A percentile compares a stretch with the other conserved stretches of the same genome.
These are phyloP conservation scores for Phycomyces nitens DNA, from an alignment of 192 early-diverging fungal species.

Conservation along the genomic window DNA sequence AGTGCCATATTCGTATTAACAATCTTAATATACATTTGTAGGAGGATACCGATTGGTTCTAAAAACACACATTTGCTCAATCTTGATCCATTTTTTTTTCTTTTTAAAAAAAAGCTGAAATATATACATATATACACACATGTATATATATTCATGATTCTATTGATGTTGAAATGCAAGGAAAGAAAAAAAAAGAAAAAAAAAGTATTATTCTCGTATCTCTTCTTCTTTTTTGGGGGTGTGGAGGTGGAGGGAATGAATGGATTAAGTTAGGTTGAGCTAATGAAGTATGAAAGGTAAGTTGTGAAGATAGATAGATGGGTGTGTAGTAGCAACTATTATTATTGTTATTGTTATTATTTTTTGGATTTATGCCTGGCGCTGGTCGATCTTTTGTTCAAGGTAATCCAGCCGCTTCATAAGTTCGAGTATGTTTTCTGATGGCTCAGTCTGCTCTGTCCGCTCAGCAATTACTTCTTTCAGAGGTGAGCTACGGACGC, in stretches of 20 bases:
- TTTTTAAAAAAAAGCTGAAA: too few species aligned
- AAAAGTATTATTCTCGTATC: background rate
- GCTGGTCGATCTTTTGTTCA: too few species aligned
- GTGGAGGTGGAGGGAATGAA: constrained; percentile 6
- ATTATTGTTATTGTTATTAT: too few species aligned
- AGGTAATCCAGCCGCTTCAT: too few species aligned
- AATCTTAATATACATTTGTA: background rate
- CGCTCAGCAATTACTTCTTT: background rate
- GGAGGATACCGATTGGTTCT: background rate
- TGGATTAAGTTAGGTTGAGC: constrained; percentile 10
- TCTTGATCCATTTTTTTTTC: too few species aligned
- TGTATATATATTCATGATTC: too few species aligned
- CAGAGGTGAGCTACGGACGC: background rate
- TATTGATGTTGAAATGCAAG: too few species aligned
- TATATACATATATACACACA: too few species aligned
- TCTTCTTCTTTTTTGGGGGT: background rate
- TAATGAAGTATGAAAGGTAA: background rate
- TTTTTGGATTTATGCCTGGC: too few species aligned
- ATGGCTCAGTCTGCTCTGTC: background rate
- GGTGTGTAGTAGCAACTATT: too few species aligned
- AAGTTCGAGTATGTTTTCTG: background rate
- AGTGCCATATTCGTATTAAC: background rate
- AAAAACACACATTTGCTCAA: background rate
- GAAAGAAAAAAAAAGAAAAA: constrained; percentile 2
- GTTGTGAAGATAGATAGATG: too few species aligned